Percentiles rank a stretch among this genome's conserved stretches.
Conservation (phyloP, 2,329 filamentous ascomycete genomes). For the Leptographium flavum region DNA sequence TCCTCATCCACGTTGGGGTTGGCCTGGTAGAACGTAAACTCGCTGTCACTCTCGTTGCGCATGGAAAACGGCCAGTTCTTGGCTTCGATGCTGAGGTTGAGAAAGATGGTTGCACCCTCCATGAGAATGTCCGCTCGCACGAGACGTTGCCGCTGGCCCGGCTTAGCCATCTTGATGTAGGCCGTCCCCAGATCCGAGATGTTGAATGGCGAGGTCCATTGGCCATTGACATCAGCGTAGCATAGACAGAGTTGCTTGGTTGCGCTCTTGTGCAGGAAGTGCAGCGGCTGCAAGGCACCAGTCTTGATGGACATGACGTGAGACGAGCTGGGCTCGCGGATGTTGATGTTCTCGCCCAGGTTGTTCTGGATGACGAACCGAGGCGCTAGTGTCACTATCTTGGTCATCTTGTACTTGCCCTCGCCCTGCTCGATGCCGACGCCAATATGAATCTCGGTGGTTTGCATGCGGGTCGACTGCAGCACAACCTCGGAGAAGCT, state of each 20-base stretch:
- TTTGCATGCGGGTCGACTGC: slow-evolving; percentile 48
- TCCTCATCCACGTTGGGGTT: slow-evolving; percentile 90
- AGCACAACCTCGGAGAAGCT: slow-evolving; percentile 82
- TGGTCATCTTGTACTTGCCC: slow-evolving; percentile 95
- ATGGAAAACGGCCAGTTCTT: slow-evolving; percentile 98
- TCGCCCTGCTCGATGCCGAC: slow-evolving; percentile 81
- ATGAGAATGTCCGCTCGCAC: slow-evolving; percentile 80
- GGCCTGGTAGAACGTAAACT: slow-evolving; percentile 93
- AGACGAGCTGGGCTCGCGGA: slow-evolving; percentile 84
- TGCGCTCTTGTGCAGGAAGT: slow-evolving; percentile 72
- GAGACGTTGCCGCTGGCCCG: slow-evolving; percentile 76
- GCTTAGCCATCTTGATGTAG: slow-evolving; percentile 85
- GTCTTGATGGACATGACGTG: slow-evolving; percentile 64
- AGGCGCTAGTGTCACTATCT: slow-evolving; percentile 84
- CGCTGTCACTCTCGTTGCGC: slow-evolving; percentile 92
- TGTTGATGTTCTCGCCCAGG: slow-evolving; percentile 72
- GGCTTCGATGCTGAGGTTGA: slow-evolving; percentile 78
- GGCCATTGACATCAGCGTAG: slow-evolving; percentile 87
- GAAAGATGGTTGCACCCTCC: slow-evolving; percentile 85
- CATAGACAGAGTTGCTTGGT: slow-evolving; percentile 86
- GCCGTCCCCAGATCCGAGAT: slow-evolving; percentile 88
- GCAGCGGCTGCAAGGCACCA: slow-evolving; percentile 70
- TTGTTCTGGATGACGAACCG: slow-evolving; percentile 92
- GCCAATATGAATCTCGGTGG: slow-evolving; percentile 78
- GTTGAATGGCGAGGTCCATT: slow-evolving; percentile 96